Evolutionary conservation across 805 yeast genomes (phyloP), one percentile per base, ranked within the genome.

Genomic region (Wickerhamomyces strasburgensis): DNA sequence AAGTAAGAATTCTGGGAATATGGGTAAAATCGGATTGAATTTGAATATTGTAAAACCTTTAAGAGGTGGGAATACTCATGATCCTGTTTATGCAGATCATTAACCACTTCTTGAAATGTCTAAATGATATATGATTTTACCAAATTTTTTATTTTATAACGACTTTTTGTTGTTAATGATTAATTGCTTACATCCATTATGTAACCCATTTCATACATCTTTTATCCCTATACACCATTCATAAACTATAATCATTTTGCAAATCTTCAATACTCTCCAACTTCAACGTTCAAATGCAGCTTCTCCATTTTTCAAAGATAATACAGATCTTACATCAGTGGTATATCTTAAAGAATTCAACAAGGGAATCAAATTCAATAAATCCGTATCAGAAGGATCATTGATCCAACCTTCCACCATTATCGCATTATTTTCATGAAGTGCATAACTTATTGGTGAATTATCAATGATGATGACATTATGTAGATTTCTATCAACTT

Each of bases 371-470:
- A 93, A 62, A 50, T 87, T 80, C 60, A 93, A 65, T 40, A 93
- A 64, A 52, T 87, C 95, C 16, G 80, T 67, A 55, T 93, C 98
- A 26, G 81, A 75, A n/a, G 94, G 95, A 60, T 93, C 98, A 54
- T 84, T 86, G 44, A 93, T 87, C 98, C 98, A 93, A 31, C 98
- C 98, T 61, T 89, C 96, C 6, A 93, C 87, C 64, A 83, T 79
- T 16, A 93, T 81, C 2, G 96, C 98, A 54, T 93, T 93, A 47
- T 80, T 80, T 41, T 79, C 85, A 58, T 90, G 89, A 57, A 76
- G 63, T 13, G 86, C 80, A 57, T 85, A 93, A 53, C 95, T 83
- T 18, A 88, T 74, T 1, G 98, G 98, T 9, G 96, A 87, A 62
- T 93, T 93, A 63, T 93, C 98, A 34, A 93, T 72, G 26, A 93